Percentiles rank a stretch among this genome's conserved stretches.
Evolutionary conservation across 257 asterid genomes (phyloP).

Genomic region (Catharanthus roseus): DNA sequence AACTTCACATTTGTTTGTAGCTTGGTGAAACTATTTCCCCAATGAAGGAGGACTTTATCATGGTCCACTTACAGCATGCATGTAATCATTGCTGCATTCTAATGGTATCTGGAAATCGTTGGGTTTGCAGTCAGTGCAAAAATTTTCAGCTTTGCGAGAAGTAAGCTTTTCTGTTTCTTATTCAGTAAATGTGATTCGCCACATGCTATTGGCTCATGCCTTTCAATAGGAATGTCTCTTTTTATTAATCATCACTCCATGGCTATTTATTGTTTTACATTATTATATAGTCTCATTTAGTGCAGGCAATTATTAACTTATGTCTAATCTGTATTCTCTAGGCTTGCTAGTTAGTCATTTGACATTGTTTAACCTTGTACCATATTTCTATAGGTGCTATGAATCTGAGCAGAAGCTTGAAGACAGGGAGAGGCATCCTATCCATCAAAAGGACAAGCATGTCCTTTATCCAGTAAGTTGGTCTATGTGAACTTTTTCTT

Average conservation of each 20-base stretch:
- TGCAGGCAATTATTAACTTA: not conserved
- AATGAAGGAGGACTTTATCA: constrained; percentile 97
- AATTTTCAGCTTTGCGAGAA: constrained; percentile 81
- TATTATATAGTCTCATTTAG: not conserved
- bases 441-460: constrained; percentile 74
- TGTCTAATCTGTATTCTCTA: not conserved
- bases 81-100: constrained; percentile 88
- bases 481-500: not conserved
- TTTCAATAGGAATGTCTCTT: not conserved
- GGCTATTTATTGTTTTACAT: not conserved
- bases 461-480: constrained; percentile 65
- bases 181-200: not conserved
- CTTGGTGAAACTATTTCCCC: constrained; percentile 94
- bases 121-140: constrained; percentile 89
- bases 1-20: constrained; percentile 35
- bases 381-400: constrained; percentile 53
- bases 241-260: not conserved
- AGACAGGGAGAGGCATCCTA: constrained; percentile 88
- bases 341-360: not conserved
- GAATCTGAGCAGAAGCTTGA: constrained; percentile 79
- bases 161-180: constrained; percentile 37
- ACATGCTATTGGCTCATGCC: not conserved
- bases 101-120: constrained; percentile 82
- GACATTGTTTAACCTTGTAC: not conserved
- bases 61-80: constrained; percentile 93